Percentiles rank a stretch among this genome's conserved stretches.
Evolutionary conservation across 2,329 filamentous ascomycete species (phyloP).

Genomic region (Colletotrichum sp.): DNA sequence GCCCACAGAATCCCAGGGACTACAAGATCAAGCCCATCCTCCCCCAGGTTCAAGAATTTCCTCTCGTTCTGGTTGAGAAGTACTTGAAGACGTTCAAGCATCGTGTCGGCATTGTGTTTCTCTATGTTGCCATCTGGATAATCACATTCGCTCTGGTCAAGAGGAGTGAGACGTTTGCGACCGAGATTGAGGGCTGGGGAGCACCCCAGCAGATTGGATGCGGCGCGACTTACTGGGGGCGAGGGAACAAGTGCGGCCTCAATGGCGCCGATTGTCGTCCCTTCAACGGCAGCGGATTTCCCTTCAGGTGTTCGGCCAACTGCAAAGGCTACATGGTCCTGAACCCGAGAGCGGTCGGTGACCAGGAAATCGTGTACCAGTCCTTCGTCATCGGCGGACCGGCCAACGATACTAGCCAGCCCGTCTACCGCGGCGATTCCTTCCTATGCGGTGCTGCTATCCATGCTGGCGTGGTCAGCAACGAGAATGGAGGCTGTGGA

Average conservation of each 20-base stretch:
- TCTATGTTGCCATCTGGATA: conserved; percentile 71
- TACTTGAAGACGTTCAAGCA: conserved; percentile 65
- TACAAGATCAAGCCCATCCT: conserved; percentile 65
- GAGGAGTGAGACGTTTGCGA: conserved; percentile 62
- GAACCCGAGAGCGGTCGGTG: conserved; percentile 78
- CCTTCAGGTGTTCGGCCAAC: conserved; percentile 77
- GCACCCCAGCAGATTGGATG: conserved; percentile 70
- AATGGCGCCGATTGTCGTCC: conserved; percentile 78
- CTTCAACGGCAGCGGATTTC: conserved; percentile 71
- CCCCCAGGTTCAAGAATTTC: conserved; percentile 70
- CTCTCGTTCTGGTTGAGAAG: conserved; percentile 66
- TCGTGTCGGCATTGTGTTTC: conserved; percentile 61
- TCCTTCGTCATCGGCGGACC: conserved; percentile 74
- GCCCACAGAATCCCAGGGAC: conserved; percentile 57
- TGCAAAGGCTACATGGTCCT: conserved; percentile 70
- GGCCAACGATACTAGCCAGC: conserved; percentile 41
- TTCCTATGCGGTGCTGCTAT: conserved; percentile 87
- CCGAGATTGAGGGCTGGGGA: conserved; percentile 72
- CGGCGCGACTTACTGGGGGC: conserved; percentile 71
- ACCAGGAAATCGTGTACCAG: conserved; percentile 67
- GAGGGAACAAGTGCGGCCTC: conserved; percentile 74
- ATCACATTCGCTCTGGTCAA: conserved; percentile 72
- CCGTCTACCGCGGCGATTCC: conserved; percentile 85
- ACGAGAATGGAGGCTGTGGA: conserved; percentile 79
- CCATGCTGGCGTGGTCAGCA: conserved; percentile 78